Base-by-base conservation (phyloP, 345 rosid species). In the Murraya koenigii region DNA sequence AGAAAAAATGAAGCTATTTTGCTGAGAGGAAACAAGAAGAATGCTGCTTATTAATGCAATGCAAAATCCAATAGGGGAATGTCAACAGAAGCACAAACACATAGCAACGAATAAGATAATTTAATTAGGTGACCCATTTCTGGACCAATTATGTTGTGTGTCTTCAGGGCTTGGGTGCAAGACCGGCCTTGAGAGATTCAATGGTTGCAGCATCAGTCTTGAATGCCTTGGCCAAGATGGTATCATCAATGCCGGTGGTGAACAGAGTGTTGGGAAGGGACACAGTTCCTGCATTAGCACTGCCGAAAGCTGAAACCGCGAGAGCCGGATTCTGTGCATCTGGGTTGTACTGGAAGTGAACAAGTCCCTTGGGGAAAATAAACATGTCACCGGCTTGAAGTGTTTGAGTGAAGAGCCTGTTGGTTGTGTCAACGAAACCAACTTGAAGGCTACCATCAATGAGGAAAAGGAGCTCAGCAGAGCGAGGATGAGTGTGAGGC, bases 301-400 rank as follows among this genome's bases (percentile, higher is more conserved):
- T 85, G 0, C 83, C 80, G 1, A 83, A 85, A 19, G 78, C 79
- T 4, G 86, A 79, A 20, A 81, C 4, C 7, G 84, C 86, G 3
- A 44, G 1, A 23, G 86, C 83, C 1, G 44, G 35, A 0, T 76
- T 60, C 26, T 38, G 54, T 14, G 36, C 13, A 19, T 69, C 80
- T 9, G 70, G 14, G 32, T 80, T 81, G 69, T 38, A 76, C 61
- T 85, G 84, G 49, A 38, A 85, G 63, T 83, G 86, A 25, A 78
- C 85, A 4, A 85, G 79, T 70, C 88, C 88, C 64, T 80, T 82
- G 0, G 84, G 88, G 64, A 85, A 85, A 14, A 85, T 61, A 17
- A 85, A 85, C 66, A 80, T 38, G 72, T 82, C 88, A 0, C 78
- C 84, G 0, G 32, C 35, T n/a, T 84, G 83, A 1, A 87, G 72